Conservation (phyloP, 2,329 filamentous ascomycete genomes). For the Sphaerostilbella broomeana region DNA sequence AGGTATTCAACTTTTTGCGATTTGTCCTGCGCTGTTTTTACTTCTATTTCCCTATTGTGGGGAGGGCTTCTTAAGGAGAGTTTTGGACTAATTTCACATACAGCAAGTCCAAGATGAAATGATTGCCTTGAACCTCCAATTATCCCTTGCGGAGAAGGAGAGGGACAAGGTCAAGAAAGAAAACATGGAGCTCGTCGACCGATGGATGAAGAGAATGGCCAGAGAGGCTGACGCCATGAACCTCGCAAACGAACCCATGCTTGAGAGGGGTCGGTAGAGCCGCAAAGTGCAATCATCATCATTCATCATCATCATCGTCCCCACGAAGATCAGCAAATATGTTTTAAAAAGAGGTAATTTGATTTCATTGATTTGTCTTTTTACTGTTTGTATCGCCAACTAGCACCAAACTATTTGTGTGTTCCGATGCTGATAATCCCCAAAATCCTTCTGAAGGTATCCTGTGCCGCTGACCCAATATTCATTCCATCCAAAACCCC, state of each 20-base stretch:
- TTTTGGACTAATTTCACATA: conserved; percentile 14
- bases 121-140: conserved; percentile 76
- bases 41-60: too few species aligned
- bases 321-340: too few species aligned
- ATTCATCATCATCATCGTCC: not conserved
- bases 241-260: conserved; percentile 46
- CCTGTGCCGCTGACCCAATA: conserved; percentile 6
- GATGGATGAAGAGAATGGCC: conserved; percentile 86
- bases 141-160: conserved; percentile 77
- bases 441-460: conserved; percentile 4
- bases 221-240: conserved; percentile 88
- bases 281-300: not conserved
- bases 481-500: too few species aligned
- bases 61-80: too few species aligned
- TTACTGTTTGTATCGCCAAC: conserved; percentile 2
- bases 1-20: conserved; percentile 48
- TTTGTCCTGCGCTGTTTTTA: too few species aligned
- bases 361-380: conserved; percentile 3
- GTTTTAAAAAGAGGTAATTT: too few species aligned
- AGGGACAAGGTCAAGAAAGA: conserved; percentile 67
- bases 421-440: conserved; percentile 7
- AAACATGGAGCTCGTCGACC: conserved; percentile 80
- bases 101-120: conserved; percentile 88
- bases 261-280: conserved; percentile 24
- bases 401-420: conserved; percentile 2